These are phyloP conservation scores for Trichoderma sp. DNA, from an alignment of 2,329 filamentous ascomycete genomes.

Conservation along the genomic window DNA sequence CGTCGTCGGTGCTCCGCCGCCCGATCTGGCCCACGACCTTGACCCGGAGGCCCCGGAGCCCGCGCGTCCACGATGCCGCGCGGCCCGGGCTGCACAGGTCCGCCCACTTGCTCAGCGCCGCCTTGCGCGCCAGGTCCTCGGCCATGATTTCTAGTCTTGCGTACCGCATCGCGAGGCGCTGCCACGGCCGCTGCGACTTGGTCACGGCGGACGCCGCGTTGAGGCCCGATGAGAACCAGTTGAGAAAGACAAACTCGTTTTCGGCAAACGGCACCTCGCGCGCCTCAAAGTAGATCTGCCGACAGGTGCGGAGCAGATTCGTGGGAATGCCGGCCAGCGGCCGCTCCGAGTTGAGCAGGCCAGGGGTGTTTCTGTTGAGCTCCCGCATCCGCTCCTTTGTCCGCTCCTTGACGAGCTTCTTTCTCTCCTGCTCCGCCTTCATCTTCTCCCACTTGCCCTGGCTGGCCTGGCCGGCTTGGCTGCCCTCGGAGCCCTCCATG, in stretches of 20 bases:
- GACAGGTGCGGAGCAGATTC: constrained; percentile 43
- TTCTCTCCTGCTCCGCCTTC: constrained; percentile 16
- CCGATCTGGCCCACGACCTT: constrained; percentile 41
- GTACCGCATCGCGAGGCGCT: constrained; percentile 45
- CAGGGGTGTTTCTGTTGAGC: background rate
- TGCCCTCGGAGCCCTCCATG: background rate
- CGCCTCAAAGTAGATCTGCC: constrained; percentile 49
- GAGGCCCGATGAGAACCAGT: constrained; percentile 50
- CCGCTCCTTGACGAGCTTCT: constrained; percentile 4
- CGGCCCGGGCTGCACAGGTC: constrained; percentile 39
- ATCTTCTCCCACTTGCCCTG: background rate
- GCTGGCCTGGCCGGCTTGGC: background rate
- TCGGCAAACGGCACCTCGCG: constrained; percentile 45
- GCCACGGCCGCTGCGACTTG: constrained; percentile 45
- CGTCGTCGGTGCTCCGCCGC: constrained; percentile 27
- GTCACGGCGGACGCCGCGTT: constrained; percentile 46
- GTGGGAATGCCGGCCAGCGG: constrained; percentile 47
- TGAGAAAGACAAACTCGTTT: constrained; percentile 52
- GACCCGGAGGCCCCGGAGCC: constrained; percentile 46
- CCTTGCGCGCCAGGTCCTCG: constrained; percentile 41
- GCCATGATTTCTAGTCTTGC: constrained; percentile 47
- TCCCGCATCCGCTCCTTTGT: constrained; percentile 6
- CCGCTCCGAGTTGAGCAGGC: constrained; percentile 40
- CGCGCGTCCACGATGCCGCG: constrained; percentile 36
- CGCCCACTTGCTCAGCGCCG: constrained; percentile 40